Evolutionary conservation across 2,329 filamentous ascomycete genomes (phyloP).

Genomic region (Pseudogymnoascus sp.): DNA sequence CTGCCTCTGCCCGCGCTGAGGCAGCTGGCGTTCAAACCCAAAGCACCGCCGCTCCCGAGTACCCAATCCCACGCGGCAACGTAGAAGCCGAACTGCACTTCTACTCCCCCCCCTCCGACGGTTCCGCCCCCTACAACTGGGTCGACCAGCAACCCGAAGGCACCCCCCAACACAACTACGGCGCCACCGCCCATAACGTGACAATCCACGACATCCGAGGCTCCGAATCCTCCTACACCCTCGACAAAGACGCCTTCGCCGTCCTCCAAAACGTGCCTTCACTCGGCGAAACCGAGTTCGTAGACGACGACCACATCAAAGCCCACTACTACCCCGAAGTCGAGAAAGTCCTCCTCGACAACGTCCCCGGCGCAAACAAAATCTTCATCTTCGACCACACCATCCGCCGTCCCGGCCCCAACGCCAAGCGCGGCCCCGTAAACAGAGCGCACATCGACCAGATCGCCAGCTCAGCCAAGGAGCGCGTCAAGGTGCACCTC

Average conservation of each 20-base stretch:
- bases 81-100: constrained; percentile 45
- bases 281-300: constrained; percentile 53
- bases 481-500: constrained; percentile 63
- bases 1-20: constrained; percentile 23
- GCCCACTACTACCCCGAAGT: constrained; percentile 79
- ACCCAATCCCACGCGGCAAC: constrained; percentile 41
- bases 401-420: constrained; percentile 58
- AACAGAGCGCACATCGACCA: constrained; percentile 77
- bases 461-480: constrained; percentile 56
- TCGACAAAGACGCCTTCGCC: constrained; percentile 71
- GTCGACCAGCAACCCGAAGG: constrained; percentile 36
- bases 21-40: constrained; percentile 13
- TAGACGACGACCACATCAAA: constrained; percentile 61
- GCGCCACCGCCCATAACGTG: constrained; percentile 23
- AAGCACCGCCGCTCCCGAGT: constrained; percentile 9
- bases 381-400: constrained; percentile 84
- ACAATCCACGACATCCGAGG: constrained; percentile 67
- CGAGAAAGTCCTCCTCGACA: constrained; percentile 59
- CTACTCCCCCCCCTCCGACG: constrained; percentile 47
- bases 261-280: constrained; percentile 52
- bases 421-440: constrained; percentile 61
- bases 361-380: constrained; percentile 58
- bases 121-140: constrained; percentile 47
- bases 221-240: constrained; percentile 54
- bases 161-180: constrained; percentile 24